These are phyloP conservation scores for Wickerhamiella vanderwaltii DNA, from an alignment of 805 yeast genomes.

Conservation along the genomic window DNA sequence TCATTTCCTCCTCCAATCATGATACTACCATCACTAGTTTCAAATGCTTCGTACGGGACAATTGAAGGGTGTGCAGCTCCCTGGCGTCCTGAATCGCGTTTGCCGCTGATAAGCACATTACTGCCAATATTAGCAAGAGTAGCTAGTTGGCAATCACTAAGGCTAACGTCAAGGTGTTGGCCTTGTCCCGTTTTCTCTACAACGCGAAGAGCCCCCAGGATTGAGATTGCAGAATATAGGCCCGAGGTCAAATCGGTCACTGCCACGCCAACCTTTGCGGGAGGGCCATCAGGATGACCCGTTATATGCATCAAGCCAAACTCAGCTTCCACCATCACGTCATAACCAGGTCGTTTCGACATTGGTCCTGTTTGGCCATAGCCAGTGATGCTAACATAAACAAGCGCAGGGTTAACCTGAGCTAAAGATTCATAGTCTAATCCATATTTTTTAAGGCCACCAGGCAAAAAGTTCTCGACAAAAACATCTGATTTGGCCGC, in stretches of 20 bases:
- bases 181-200: conserved; percentile 28
- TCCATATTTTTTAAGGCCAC: conserved; percentile 28
- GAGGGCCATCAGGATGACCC: conserved; percentile 31
- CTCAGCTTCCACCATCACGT: conserved; percentile 36
- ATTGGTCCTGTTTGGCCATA: conserved; percentile 35
- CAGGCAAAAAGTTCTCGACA: conserved; percentile 33
- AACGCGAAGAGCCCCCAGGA: conserved; percentile 30
- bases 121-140: conserved; percentile 32
- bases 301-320: conserved; percentile 36
- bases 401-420: conserved; percentile 23
- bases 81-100: conserved; percentile 31
- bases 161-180: conserved; percentile 30
- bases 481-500: conserved; percentile 28
- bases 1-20: conserved; percentile 36
- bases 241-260: conserved; percentile 35
- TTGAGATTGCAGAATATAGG: conserved; percentile 29
- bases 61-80: conserved; percentile 34
- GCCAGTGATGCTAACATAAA: conserved; percentile 32
- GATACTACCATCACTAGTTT: conserved; percentile 28
- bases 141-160: conserved; percentile 33
- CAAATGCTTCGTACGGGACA: conserved; percentile 33
- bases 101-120: conserved; percentile 29
- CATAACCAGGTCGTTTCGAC: conserved; percentile 32
- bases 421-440: conserved; percentile 26
- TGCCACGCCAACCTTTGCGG: conserved; percentile 35